These are phyloP conservation scores for Rehmannia glutinosa DNA, from an alignment of 257 asterid species.

Conservation along the genomic window DNA sequence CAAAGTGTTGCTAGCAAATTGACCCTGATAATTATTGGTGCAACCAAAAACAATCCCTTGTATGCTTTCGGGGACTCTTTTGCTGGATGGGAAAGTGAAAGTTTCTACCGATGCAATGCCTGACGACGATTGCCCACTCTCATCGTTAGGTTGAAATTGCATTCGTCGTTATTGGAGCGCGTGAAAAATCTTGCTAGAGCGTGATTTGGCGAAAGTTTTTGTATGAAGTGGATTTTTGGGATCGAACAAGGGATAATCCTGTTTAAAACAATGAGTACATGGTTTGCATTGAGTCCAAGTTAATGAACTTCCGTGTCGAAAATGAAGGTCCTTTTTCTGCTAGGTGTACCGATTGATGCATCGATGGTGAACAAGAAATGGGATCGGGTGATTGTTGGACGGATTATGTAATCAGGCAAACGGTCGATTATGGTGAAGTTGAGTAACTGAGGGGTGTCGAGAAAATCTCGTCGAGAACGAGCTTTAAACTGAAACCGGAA, in stretches of 20 bases:
- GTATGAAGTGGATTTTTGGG: constrained; percentile 1
- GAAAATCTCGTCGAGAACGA: not conserved
- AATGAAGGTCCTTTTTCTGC: not conserved
- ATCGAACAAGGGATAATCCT: not conserved
- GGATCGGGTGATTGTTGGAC: not conserved
- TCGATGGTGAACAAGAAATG: not conserved
- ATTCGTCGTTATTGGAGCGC: not conserved
- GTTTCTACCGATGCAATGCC: not conserved
- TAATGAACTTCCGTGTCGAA: not conserved
- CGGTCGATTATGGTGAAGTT: too few species aligned
- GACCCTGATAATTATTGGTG: not conserved
- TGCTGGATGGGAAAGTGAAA: not conserved
- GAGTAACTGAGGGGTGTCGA: too few species aligned
- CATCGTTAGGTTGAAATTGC: not conserved
- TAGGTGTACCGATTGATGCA: not conserved
- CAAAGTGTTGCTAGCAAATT: not conserved
- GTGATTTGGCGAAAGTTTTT: not conserved
- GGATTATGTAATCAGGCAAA: not conserved
- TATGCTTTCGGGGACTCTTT: not conserved
- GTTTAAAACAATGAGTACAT: not conserved
- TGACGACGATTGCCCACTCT: not conserved
- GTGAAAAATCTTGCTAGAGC: not conserved
- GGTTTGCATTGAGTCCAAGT: constrained; percentile 10
- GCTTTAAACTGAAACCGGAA: not conserved
- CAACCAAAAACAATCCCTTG: not conserved